Base-by-base conservation (phyloP, 2,329 filamentous ascomycete genomes). In the Penicillium psychrosexuale region DNA sequence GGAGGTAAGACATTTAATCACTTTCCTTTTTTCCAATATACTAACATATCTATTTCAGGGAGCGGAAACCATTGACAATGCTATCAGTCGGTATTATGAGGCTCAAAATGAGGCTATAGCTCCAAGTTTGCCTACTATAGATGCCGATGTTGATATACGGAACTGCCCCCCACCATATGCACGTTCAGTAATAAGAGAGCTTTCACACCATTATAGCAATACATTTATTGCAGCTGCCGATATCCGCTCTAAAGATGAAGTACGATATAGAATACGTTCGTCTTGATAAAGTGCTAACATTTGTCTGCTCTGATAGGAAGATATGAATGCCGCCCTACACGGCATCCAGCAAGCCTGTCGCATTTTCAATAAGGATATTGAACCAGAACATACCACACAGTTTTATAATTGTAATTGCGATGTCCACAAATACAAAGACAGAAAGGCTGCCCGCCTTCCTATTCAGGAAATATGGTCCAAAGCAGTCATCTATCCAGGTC, bases 401-500 rank as follows among this genome's bases (percentile, higher is more conserved):
- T 70, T 68, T 53, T 66, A 64, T 28, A 15, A 8, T 12, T 79
- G 77, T 58, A 51, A 51, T 37, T 79, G 77, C 55, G 53, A 65
- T 1, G 73, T 79, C 42, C 76, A 78, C 55, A 56, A 66, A 24
- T 79, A 78, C 56, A 59, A 71, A 47, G 57, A 55, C 15, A 63
- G 57, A 43, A 78, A 78, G 58, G 62, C 63, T 50, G 57, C 52
- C n/a, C 71, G 77, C 7, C 67, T 74, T 24, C 46, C 45, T 5
- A 68, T 78, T 2, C 74, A 77, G 50, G 65, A 75, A 6, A 67
- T 66, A 59, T 80, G 77, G 77, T 72, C 72, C 17, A 70, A 71
- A 53, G 77, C 77, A 1, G 77, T 80, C 50, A 76, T 78, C 69
- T 80, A 79, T 59, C 77, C 77, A 33, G 75, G 76, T 48, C 61